A percentile compares a stretch with the other conserved stretches of the same genome.
Evolutionary conservation across 805 yeast species (phyloP).

Genomic region (Kodamaea fukazawae): DNA sequence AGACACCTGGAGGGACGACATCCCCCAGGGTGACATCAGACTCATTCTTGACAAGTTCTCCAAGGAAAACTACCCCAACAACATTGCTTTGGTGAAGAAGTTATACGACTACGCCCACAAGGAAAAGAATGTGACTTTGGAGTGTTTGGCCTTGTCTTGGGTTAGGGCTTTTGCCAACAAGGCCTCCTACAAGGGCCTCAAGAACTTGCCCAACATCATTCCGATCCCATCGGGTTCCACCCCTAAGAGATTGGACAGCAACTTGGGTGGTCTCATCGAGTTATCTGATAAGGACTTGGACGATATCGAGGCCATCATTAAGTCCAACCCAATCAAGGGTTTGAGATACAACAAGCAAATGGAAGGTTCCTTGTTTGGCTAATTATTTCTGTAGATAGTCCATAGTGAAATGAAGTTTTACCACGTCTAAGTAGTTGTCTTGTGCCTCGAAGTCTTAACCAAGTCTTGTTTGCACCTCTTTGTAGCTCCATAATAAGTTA

Average conservation of each 20-base stretch:
- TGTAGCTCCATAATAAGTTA: too few species aligned
- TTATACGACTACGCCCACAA: constrained; percentile 49
- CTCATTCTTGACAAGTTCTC: constrained; percentile 52
- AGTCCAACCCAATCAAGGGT: constrained; percentile 50
- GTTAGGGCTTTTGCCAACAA: constrained; percentile 65
- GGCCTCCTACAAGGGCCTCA: constrained; percentile 41
- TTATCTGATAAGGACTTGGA: constrained; percentile 56
- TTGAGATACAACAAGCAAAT: constrained; percentile 39
- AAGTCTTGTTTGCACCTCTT: too few species aligned
- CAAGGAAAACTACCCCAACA: constrained; percentile 54
- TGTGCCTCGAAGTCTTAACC: too few species aligned
- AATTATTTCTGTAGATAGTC: too few species aligned
- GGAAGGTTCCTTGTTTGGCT: not conserved
- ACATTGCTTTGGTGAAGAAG: constrained; percentile 47
- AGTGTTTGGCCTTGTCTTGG: constrained; percentile 44
- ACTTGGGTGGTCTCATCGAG: constrained; percentile 43
- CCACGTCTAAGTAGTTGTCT: too few species aligned
- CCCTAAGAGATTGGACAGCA: constrained; percentile 56
- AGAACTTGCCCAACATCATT: constrained; percentile 52
- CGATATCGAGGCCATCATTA: constrained; percentile 47
- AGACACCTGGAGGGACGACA: constrained; percentile 34
- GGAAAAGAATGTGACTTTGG: constrained; percentile 54
- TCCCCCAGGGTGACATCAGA: constrained; percentile 59
- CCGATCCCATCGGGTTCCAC: constrained; percentile 83
- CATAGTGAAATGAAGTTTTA: too few species aligned